phyloP scores from a whole-genome alignment of 2,329 filamentous ascomycete genomes.

The Nothophoma quercina region DNA sequence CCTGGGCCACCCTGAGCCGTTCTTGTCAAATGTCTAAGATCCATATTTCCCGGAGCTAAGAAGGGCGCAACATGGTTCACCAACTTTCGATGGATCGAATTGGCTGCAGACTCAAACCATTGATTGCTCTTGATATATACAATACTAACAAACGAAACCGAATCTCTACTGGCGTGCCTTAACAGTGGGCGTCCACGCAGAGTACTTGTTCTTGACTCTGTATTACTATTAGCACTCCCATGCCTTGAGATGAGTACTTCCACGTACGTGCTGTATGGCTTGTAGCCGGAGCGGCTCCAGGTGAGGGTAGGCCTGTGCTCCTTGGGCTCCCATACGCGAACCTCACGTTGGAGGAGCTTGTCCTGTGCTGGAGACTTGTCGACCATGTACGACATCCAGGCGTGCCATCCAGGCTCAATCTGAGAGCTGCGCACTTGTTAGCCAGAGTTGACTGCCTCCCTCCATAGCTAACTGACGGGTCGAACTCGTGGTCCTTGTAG shows the following conservation, averaged over 20 bases:
- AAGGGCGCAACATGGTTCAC: too few relatives aligned
- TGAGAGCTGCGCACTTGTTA: conserved; percentile 67
- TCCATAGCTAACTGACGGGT: conserved; percentile 65
- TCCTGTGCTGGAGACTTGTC: conserved; percentile 86
- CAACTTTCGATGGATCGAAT: not conserved
- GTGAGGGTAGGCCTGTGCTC: conserved; percentile 80
- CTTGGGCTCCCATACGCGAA: conserved; percentile 77
- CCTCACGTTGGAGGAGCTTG: conserved; percentile 69
- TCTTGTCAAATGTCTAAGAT: too few relatives aligned
- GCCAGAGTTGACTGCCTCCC: conserved; percentile 13
- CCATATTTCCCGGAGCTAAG: too few relatives aligned
- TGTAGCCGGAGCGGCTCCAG: conserved; percentile 79
- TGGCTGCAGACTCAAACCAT: not conserved
- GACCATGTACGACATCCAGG: conserved; percentile 94
- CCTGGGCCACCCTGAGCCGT: too few relatives aligned
- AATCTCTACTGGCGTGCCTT: conserved; percentile 49
- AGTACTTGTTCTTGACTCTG: conserved; percentile 60
- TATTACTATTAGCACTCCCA: conserved; percentile 16
- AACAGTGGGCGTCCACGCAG: conserved; percentile 57
- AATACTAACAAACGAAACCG: conserved; percentile 25
- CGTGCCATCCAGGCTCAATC: conserved; percentile 96
- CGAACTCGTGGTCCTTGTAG: conserved; percentile 87
- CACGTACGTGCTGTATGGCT: conserved; percentile 93
- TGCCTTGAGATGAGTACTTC: not conserved
- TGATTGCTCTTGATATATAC: conserved; percentile 33